A percentile compares a stretch with the other conserved stretches of the same genome.
Conservation (phyloP, 2,329 filamentous ascomycete species). For the Gnomoniopsis sp. region DNA sequence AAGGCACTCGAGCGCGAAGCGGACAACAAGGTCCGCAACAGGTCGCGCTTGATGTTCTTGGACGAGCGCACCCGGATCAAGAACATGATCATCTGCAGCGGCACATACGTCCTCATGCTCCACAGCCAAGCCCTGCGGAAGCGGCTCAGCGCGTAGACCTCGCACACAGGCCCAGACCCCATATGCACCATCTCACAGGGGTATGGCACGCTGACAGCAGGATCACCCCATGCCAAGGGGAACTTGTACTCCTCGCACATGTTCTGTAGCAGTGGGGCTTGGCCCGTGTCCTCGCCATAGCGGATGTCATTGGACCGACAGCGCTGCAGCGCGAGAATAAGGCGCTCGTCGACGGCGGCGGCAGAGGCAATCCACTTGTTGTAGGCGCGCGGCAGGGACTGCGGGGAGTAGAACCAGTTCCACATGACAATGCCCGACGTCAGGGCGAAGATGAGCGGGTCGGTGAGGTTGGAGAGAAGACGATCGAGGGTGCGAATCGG, state of each 20-base stretch:
- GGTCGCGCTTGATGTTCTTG: conserved; percentile 30
- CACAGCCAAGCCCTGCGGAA: conserved; percentile 69
- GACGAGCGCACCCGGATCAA: conserved; percentile 53
- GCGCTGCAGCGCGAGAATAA: conserved; percentile 70
- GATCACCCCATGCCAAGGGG: conserved; percentile 71
- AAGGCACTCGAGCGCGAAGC: conserved; percentile 72
- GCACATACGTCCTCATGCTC: conserved; percentile 73
- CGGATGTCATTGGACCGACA: conserved; percentile 60
- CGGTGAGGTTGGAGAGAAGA: conserved; percentile 44
- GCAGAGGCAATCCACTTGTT: conserved; percentile 78
- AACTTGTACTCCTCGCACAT: conserved; percentile 71
- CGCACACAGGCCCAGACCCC: conserved; percentile 70
- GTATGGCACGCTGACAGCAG: conserved; percentile 64
- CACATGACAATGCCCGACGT: conserved; percentile 81
- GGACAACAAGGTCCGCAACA: conserved; percentile 50
- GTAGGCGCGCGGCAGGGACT: conserved; percentile 68
- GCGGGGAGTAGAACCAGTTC: conserved; percentile 78
- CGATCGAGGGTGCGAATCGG: conserved; percentile 33
- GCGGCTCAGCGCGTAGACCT: conserved; percentile 67
- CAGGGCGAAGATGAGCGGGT: conserved; percentile 67
- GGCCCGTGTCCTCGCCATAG: conserved; percentile 72
- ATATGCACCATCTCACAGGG: conserved; percentile 85
- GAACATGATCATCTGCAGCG: conserved; percentile 58
- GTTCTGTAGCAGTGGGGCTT: conserved; percentile 61
- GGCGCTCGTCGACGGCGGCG: conserved; percentile 69